phyloP scores from a whole-genome alignment of 2,329 filamentous ascomycete genomes.

The Mycosphaerelloides madeirae region DNA sequence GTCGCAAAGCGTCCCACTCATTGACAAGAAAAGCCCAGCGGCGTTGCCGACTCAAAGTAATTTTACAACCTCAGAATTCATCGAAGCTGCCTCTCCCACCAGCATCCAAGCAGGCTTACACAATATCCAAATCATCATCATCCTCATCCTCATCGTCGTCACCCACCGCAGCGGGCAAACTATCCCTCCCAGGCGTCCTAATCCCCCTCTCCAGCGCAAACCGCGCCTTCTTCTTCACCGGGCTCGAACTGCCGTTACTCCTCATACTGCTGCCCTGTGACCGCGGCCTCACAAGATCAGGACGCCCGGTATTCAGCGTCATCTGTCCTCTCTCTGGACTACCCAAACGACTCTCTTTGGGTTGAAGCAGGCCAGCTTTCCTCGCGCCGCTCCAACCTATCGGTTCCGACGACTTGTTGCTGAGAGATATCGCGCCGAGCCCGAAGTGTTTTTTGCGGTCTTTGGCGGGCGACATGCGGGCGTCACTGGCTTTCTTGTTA shows the following conservation, averaged over 20 bases:
- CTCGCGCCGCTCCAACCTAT: constrained; percentile 47
- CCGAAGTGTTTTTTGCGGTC: constrained; percentile 35
- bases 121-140: constrained; percentile 47
- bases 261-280: constrained; percentile 20
- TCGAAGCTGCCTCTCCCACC: not conserved
- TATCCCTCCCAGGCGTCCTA: constrained; percentile 46
- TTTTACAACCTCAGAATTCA: not conserved
- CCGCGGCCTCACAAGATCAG: constrained; percentile 12
- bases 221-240: constrained; percentile 45
- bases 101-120: too few relatives aligned
- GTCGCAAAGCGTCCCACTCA: too few relatives aligned
- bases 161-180: constrained; percentile 34
- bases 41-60: not conserved
- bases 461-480: constrained; percentile 42
- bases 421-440: constrained; percentile 28
- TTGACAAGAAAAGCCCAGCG: too few relatives aligned
- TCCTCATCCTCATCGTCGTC: constrained; percentile 38
- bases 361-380: constrained; percentile 38
- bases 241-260: constrained; percentile 32
- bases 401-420: constrained; percentile 32
- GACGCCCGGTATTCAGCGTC: constrained; percentile 9
- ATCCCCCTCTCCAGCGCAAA: constrained; percentile 48
- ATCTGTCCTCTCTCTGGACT: constrained; percentile 31
- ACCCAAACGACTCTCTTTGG: constrained; percentile 20
- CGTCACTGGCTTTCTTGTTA: constrained; percentile 40